Base-by-base conservation (phyloP, 2,329 filamentous ascomycete species). In the Penicillium nordicum region DNA sequence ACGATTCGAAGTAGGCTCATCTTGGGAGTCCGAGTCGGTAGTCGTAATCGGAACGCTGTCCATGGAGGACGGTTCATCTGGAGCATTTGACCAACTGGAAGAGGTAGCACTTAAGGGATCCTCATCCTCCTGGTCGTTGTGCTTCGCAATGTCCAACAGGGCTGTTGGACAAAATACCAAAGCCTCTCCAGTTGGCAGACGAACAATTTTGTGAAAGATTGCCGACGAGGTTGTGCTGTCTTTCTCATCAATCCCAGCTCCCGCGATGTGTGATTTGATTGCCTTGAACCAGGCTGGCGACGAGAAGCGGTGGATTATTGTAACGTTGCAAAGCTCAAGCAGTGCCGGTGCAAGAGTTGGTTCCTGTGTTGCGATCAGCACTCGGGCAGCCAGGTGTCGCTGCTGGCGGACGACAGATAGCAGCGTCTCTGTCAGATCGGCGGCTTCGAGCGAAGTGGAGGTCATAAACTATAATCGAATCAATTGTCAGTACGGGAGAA, bases 251-350 rank as follows among this genome's bases (percentile, higher is more conserved):
- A 27, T 11, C 5, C 11, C 46, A 27, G 34, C 47, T 10, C 53
- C 53, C 5, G 53, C 53, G 6, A 55, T 45, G 12, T 55, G 53
- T 3, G 30, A 16, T 10, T 34, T 40, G 18, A 55, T 51, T 2
- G 34, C 32, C 12, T 21, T 30, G 27, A 45, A 51, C 53, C 53
- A 55, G n/a, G 53, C 53, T 4, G 53, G 53, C 2, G 53, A 55
- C 0, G 53, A 55, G 10, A 55, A 55, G 0, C 53, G 40, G 25
- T 55, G 53, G 5, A 55, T 51, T 4, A 55, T 52, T 0, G 53
- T 51, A 1, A 52, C 41, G 0, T 51, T 51, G 29, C 53, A 55
- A 2, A 55, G 53, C 11, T 51, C 48, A 5, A 55, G 41, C 0
- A 55, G 48, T 7, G 47, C 16, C 2, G 47, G 47, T 4, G 53